Base-by-base conservation (phyloP, 345 rosid genomes). In the Fremontodendron californicum region DNA sequence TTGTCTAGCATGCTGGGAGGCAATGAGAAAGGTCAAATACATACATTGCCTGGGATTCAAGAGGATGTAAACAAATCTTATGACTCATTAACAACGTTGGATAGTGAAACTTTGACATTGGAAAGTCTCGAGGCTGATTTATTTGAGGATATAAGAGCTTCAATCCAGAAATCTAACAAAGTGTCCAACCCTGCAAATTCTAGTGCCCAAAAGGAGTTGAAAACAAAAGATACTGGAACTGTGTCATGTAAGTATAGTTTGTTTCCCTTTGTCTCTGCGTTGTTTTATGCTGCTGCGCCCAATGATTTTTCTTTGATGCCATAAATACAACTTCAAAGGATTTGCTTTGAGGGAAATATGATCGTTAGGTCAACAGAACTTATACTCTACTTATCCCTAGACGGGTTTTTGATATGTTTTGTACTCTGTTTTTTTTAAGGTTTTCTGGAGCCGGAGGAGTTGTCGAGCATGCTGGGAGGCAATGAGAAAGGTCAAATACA, bases 391-490 rank as follows among this genome's bases (percentile, higher is more conserved):
- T 29, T 29, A 61, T 27, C 39, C 65, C 18, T 61, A 15, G 39
- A 23, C n/a, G 31, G 40, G 51, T 40, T 31, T n/a, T 65, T 31
- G 9, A 33, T 45, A 49, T 49, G 31, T 54, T 48, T 15, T 52
- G 1, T 54, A 15, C 62, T 46, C 19, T n/a, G 1, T 73, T 11
- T 83, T 51, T 40, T 70, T 18, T 9, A 6, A 96, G 99, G 99
- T 49, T 87, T 96, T 78, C 77, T 96, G 77, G 97, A 94, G 54
- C 88, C 97, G 13, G 98, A 96, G 12, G 99, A 94, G 88, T 63
- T 96, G 81, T 90, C 87, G 48, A 85, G 84, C 82, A 91, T 96
- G 87, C 89, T 96, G 2, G 91, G 76, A 78, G 87, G 82, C 81
- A 84, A 78, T 37, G 84, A 82, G 76, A 84, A 81, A 77, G 77